Evolutionary conservation across 306 rosid species (phyloP).

Genomic region (Cicer cuneatum): DNA sequence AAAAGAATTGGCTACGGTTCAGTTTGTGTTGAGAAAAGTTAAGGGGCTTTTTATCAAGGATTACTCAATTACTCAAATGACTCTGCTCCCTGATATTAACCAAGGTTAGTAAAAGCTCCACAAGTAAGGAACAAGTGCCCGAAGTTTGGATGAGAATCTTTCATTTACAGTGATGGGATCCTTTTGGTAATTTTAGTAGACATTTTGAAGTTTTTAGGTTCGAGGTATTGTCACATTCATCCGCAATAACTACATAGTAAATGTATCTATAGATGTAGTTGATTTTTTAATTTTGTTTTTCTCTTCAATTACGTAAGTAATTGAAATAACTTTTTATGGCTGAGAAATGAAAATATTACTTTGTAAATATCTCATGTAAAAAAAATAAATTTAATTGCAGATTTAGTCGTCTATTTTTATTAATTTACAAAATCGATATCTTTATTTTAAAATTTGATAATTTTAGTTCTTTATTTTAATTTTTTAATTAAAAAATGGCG

Average conservation of each 20-base stretch:
- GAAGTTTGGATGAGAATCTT: slow-evolving; percentile 28
- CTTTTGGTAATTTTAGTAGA: slow-evolving; percentile 25
- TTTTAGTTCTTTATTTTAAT: too few species aligned
- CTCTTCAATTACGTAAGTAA: slow-evolving; percentile 16
- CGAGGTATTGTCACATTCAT: background rate
- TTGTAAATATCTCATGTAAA: background rate
- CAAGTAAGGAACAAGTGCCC: background rate
- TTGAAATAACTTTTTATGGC: background rate
- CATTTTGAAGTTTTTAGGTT: slow-evolving; percentile 8
- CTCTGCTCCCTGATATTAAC: slow-evolving; percentile 7
- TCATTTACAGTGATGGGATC: slow-evolving; percentile 26
- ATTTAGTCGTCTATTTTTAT: too few species aligned
- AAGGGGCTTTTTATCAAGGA: slow-evolving; percentile 6
- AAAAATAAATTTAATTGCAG: too few species aligned
- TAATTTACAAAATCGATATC: too few species aligned
- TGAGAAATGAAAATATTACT: background rate
- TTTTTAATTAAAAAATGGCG: too few species aligned
- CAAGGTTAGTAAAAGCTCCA: slow-evolving; percentile 33
- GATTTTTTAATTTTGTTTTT: background rate
- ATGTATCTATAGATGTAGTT: slow-evolving; percentile 16
- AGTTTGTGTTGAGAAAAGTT: slow-evolving; percentile 28
- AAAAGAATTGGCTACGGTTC: slow-evolving; percentile 31
- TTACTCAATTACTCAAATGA: slow-evolving; percentile 13
- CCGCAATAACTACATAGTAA: slow-evolving; percentile 36
- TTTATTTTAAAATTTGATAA: too few species aligned